A percentile compares a stretch with the other conserved stretches of the same genome.
Conservation (phyloP, 768 basidiomycete genomes). For the Aureoboletus auriporus region DNA sequence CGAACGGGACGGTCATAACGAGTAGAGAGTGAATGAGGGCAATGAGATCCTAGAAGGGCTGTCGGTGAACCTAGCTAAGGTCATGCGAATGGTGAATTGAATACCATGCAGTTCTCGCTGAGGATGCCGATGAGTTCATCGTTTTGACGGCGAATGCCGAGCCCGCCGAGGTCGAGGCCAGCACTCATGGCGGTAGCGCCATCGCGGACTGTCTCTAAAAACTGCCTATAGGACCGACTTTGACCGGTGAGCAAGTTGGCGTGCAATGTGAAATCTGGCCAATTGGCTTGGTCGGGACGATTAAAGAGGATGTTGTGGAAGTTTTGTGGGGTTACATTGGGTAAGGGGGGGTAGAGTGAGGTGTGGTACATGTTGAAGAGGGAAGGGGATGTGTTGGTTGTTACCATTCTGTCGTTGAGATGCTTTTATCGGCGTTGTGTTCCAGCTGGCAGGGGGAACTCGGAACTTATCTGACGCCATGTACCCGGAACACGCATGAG, state of each 20-base stretch:
- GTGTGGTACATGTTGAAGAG: constrained; percentile 28
- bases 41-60: constrained; percentile 46
- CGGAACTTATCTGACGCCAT: too few species aligned
- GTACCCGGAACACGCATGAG: too few species aligned
- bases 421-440: background rate
- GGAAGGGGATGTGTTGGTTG: background rate
- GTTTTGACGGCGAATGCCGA: constrained; percentile 45
- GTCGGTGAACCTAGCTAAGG: too few species aligned
- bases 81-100: background rate
- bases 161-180: constrained; percentile 47
- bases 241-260: constrained; percentile 54
- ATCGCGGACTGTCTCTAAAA: constrained; percentile 47
- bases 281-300: constrained; percentile 49
- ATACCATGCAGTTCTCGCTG: constrained; percentile 64
- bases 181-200: constrained; percentile 54
- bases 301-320: constrained; percentile 51
- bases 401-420: background rate
- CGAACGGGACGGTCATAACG: constrained; percentile 47
- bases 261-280: constrained; percentile 53
- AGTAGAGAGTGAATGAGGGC: constrained; percentile 48
- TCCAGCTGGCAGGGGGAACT: too few species aligned
- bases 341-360: constrained; percentile 54
- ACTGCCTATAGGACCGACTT: constrained; percentile 43
- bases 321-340: constrained; percentile 48
- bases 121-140: constrained; percentile 67